Base-by-base conservation (phyloP, 2,329 filamentous ascomycete genomes). In the Magnaporthales sp. region DNA sequence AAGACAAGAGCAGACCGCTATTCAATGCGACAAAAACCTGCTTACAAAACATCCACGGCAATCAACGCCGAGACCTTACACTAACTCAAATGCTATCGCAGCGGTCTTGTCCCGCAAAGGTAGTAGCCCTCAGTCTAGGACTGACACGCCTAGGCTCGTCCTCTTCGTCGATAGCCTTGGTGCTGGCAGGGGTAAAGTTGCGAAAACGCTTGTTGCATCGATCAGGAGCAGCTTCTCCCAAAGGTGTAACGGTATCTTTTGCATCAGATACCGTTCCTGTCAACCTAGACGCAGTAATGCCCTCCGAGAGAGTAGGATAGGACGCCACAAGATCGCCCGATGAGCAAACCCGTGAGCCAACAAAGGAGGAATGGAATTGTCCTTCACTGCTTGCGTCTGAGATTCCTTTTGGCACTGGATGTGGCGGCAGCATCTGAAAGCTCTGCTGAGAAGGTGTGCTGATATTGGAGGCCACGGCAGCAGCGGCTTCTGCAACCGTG, bases 91-190 rank as follows among this genome's bases (percentile, higher is more conserved):
- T 27, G 56, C 24, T 27, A 5, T 60, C 62, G 15, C 32, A 26
- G 30, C 64, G 51, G 27, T 11, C 56, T 13, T 66, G 56, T 1
- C 56, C 64, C 6, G 56, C 64, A 4, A 62, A 66, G 1, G 64
- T 22, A 29, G 67, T 70, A 62, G 70, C 69, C 64, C 70, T 70
- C 31, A 73, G 65, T 46, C 70, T 72, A 8, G 78, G 77, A 66
- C 76, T 80, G n/a, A 67, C 70, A 29, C 76, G 75, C 13, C 76
- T 76, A 38, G 79, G 77, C 68, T 83, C 80, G 58, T 83, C 79
- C 64, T 84, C 80, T 24, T 81, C 79, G 54, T 83, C 82, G 19
- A 82, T 78, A 9, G 72, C 78, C 69, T 79, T 81, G n/a, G 75
- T 71, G 46, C 81, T 80, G 2, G 76, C 76, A 8, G 81, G 80